Base-by-base conservation (phyloP, 169 alveolate species). In the Eimeria praecox region DNA sequence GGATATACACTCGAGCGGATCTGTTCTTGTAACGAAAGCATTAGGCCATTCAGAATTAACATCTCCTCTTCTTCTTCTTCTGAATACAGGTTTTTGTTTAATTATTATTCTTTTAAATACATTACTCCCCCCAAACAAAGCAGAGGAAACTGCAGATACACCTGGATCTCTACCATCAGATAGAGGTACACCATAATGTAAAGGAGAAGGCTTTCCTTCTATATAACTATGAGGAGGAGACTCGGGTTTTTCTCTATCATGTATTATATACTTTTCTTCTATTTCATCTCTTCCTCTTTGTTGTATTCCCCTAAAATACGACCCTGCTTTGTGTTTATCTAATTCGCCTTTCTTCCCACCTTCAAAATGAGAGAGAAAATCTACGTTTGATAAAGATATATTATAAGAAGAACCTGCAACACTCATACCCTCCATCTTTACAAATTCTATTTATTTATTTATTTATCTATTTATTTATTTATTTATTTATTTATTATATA, bases 51-150 rank as follows among this genome's bases (percentile, higher is more conserved):
- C 98, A 33, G 97, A 90, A 27, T 56, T 83, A 6, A 95, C 93
- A 87, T 98, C 98, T 35, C 98, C 98, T 69, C 90, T 94, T 66
- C 98, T 90, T 52, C 98, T 96, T 62, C 98, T 75, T 71, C 97
- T 96, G 38, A 98, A 97, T 42, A 96, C 95, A 10, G 97, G 96
- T n/a, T 62, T 62, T n/a, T n/a, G n/a, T n/a, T n/a, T n/a, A n/a
- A n/a, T n/a, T n/a, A n/a, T n/a, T n/a, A n/a, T n/a, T n/a, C n/a
- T n/a, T n/a, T n/a, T n/a, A n/a, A 16, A 56, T 92, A 5, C 66
- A 12, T 66, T 95, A 59, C 94, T 85, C 64, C 95, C 90, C 64
- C 95, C 96, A 73, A 95, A 95, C n/a, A 96, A 73, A 69, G 97
- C 97, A 88, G 92, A 78, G 33, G 97, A 96, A 38, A 95, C 97